These are phyloP conservation scores for Hysterangium stoloniferum DNA, from an alignment of 768 basidiomycete species.

Conservation along the genomic window DNA sequence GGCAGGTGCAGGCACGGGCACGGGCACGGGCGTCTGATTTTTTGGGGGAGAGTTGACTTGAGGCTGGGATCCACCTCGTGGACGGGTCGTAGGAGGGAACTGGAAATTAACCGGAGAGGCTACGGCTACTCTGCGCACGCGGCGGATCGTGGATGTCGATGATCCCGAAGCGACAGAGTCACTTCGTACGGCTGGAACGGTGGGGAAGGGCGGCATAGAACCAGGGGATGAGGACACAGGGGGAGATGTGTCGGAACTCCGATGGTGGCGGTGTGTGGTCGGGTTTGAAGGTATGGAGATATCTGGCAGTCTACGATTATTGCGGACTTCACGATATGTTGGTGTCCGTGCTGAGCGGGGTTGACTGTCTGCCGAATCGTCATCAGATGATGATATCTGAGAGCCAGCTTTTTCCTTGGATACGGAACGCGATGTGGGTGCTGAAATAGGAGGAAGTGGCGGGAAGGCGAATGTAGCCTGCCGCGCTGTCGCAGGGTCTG, in stretches of 20 bases:
- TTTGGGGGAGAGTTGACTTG: background rate
- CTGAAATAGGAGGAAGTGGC: slow-evolving; percentile 15
- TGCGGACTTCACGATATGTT: slow-evolving; percentile 24
- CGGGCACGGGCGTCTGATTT: slow-evolving; percentile 1
- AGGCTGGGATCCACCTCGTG: background rate
- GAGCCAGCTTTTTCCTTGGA: slow-evolving; percentile 14
- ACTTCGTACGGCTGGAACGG: slow-evolving; percentile 10
- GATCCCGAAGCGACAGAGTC: slow-evolving; percentile 16
- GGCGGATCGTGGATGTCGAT: slow-evolving; percentile 24
- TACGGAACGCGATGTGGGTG: slow-evolving; percentile 24
- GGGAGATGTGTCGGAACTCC: slow-evolving; percentile 16
- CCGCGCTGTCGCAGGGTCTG: slow-evolving; percentile 34
- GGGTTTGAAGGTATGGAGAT: slow-evolving; percentile 31
- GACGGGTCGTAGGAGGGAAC: slow-evolving; percentile 24
- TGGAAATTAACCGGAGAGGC: slow-evolving; percentile 27
- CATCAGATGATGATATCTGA: slow-evolving; percentile 5
- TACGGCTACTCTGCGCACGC: slow-evolving; percentile 15
- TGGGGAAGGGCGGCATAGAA: slow-evolving; percentile 21
- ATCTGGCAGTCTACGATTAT: slow-evolving; percentile 27
- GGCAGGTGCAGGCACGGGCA: too few relatives aligned
- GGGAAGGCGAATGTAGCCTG: slow-evolving; percentile 50
- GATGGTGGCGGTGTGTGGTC: slow-evolving; percentile 10
- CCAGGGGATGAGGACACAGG: slow-evolving; percentile 17
- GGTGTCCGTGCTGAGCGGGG: slow-evolving; percentile 9
- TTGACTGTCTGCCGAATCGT: background rate